phyloP scores from a whole-genome alignment of 306 rosid genomes.

The Erythrophleum fordii region DNA sequence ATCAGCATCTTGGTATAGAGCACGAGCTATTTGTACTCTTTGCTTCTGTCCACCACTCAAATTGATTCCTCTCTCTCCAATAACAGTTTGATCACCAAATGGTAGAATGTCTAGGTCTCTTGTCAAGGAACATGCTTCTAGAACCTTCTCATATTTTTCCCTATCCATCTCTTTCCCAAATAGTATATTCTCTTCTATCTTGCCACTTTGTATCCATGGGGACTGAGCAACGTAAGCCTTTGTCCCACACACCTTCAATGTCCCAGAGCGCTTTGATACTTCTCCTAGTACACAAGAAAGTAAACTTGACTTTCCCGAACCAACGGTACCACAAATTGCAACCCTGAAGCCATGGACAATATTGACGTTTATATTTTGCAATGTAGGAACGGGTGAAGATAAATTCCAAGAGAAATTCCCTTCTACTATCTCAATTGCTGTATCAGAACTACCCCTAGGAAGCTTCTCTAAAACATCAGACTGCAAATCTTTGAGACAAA shows the following conservation, averaged over 20 bases:
- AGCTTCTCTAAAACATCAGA: slow-evolving; percentile 62
- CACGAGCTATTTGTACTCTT: slow-evolving; percentile 89
- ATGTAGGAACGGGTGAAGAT: slow-evolving; percentile 51
- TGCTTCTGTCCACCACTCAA: slow-evolving; percentile 95
- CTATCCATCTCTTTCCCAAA: slow-evolving; percentile 77
- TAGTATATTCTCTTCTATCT: slow-evolving; percentile 78
- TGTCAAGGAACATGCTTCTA: slow-evolving; percentile 84
- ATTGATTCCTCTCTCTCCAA: slow-evolving; percentile 95
- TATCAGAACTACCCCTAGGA: slow-evolving; percentile 67
- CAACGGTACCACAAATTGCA: slow-evolving; percentile 91
- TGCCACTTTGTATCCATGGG: slow-evolving; percentile 94
- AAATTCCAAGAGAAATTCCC: slow-evolving; percentile 89
- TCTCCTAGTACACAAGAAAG: slow-evolving; percentile 83
- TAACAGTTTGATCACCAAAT: slow-evolving; percentile 84
- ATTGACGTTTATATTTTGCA: slow-evolving; percentile 60
- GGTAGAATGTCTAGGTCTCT: slow-evolving; percentile 80
- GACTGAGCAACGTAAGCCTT: slow-evolving; percentile 92
- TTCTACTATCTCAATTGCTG: slow-evolving; percentile 60
- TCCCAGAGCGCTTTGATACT: slow-evolving; percentile 77
- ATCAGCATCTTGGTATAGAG: slow-evolving; percentile 87
- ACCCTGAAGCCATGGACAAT: slow-evolving; percentile 68
- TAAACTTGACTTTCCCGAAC: slow-evolving; percentile 92
- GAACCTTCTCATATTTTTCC: slow-evolving; percentile 70
- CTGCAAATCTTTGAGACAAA: slow-evolving; percentile 72
- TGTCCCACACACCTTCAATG: slow-evolving; percentile 67